Base-by-base conservation (phyloP, 2,329 filamentous ascomycete species). In the Purpureocillium lavendulum region DNA sequence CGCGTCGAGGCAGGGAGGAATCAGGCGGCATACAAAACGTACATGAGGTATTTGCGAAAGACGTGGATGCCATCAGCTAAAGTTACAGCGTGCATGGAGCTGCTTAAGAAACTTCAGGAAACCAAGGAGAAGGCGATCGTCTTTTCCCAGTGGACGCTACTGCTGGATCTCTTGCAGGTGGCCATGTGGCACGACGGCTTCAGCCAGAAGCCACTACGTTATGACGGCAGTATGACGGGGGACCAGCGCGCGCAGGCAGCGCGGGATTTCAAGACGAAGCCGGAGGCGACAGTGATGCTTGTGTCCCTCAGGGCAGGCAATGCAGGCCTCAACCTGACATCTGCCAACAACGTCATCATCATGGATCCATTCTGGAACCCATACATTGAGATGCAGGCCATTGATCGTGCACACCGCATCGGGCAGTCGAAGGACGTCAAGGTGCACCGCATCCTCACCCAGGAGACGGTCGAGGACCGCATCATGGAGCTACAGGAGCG, bases 301-400 rank as follows among this genome's bases (percentile, higher is more conserved):
- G 87, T 88, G 2, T 89, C 84, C 50, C 67, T 95, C 33, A 77
- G 78, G 11, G 88, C 92, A 3, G 90, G 86, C 58, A 85, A 83
- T 42, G 80, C 88, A 0, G 89, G 89, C 2, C 73, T 96, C 34
- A 96, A 96, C 54, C 71, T 96, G 16, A 86, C 84, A 30, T 77
- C 80, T n/a, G 89, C 88, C 1, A 87, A 81, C 2, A 82, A 87
- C 46, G 86, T 95, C 49, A 87, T 96, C 58, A 84, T 95, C 47
- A 79, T 94, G 55, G 88, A 95, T 56, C 88, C 88, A 0, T 94
- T 94, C 65, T 95, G 87, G 87, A 96, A 95, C 47, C 89, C 88
- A 0, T 94, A 84, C 55, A 84, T 94, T 36, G 89, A 95, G 62
- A 87, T 88, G 61, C 89, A 96, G 62, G 89, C 89, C 4, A 82